These are phyloP conservation scores for Candida chilensis DNA, from an alignment of 805 yeast genomes.

Conservation along the genomic window DNA sequence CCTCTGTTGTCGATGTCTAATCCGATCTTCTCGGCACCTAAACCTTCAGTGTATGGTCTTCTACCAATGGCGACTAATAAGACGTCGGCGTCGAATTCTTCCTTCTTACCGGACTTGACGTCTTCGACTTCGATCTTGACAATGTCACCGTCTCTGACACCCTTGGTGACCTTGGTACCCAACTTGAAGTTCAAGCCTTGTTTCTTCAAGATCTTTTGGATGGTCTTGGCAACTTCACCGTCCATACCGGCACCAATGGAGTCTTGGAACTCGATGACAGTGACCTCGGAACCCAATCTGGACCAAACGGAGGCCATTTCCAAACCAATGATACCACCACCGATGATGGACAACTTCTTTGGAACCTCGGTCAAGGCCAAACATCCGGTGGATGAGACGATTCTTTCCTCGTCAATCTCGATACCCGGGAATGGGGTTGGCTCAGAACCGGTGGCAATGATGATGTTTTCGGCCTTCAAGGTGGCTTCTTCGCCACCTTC, in stretches of 20 bases:
- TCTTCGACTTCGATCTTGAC: conserved; percentile 87
- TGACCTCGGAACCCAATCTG: conserved; percentile 92
- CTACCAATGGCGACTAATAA: conserved; percentile 97
- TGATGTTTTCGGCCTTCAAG: conserved; percentile 76
- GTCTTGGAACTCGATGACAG: conserved; percentile 83
- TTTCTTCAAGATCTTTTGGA: conserved; percentile 84
- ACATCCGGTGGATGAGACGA: conserved; percentile 93
- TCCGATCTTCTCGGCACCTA: conserved; percentile 82
- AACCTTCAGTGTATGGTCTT: conserved; percentile 91
- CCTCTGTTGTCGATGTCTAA: conserved; percentile 89
- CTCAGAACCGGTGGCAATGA: conserved; percentile 98
- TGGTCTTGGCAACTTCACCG: conserved; percentile 81
- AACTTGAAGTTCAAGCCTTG: conserved; percentile 93
- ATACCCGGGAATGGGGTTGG: conserved; percentile 99
- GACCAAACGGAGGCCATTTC: conserved; percentile 99
- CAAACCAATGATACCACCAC: conserved; percentile 99
- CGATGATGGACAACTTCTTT: conserved; percentile 84
- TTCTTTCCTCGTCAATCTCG: conserved; percentile 91
- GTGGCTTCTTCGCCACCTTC: conserved; percentile 63
- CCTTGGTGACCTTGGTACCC: conserved; percentile 85
- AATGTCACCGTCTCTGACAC: conserved; percentile 78
- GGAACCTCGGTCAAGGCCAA: conserved; percentile 82
- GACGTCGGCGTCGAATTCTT: conserved; percentile 80
- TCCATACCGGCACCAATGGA: conserved; percentile 99
- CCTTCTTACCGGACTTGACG: conserved; percentile 77